Evolutionary conservation across 2,329 filamentous ascomycete genomes (phyloP).

Genomic region (Scedosporium minutisporum): DNA sequence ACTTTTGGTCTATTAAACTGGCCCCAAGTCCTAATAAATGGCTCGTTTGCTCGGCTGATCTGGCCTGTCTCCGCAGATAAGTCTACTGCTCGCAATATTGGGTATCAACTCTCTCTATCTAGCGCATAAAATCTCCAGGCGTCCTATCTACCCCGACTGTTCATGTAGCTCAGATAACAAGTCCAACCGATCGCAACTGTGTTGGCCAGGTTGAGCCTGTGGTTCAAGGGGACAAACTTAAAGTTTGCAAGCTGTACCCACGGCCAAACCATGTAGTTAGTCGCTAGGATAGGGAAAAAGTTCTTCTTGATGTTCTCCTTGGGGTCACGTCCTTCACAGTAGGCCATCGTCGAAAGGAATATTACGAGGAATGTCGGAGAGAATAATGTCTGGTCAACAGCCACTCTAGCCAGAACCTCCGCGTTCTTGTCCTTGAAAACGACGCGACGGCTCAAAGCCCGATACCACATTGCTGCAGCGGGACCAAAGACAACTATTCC

Average conservation of each 20-base stretch:
- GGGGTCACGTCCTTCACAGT: constrained; percentile 57
- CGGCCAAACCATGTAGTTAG: constrained; percentile 87
- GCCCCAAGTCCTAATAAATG: neutral
- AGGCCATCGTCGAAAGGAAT: constrained; percentile 78
- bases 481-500: constrained; percentile 69
- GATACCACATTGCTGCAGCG: constrained; percentile 79
- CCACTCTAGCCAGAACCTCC: constrained; percentile 70
- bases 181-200: constrained; percentile 62
- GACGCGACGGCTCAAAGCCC: constrained; percentile 63
- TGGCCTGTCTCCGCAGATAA: constrained; percentile 4
- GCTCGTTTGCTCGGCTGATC: neutral
- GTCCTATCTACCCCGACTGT: constrained; percentile 29
- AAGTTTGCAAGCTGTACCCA: constrained; percentile 81
- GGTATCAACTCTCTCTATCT: neutral
- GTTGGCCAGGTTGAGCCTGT: constrained; percentile 80
- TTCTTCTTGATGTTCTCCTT: constrained; percentile 61
- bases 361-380: constrained; percentile 72
- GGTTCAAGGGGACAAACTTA: constrained; percentile 71
- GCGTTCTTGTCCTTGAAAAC: constrained; percentile 52
- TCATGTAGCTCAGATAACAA: constrained; percentile 53
- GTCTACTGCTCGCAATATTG: neutral
- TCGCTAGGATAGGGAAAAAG: constrained; percentile 62
- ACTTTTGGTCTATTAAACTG: neutral
- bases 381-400: constrained; percentile 72
- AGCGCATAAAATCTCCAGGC: neutral